Evolutionary conservation across 768 basidiomycete species (phyloP).

Genomic region (Lepiota subincarnata): DNA sequence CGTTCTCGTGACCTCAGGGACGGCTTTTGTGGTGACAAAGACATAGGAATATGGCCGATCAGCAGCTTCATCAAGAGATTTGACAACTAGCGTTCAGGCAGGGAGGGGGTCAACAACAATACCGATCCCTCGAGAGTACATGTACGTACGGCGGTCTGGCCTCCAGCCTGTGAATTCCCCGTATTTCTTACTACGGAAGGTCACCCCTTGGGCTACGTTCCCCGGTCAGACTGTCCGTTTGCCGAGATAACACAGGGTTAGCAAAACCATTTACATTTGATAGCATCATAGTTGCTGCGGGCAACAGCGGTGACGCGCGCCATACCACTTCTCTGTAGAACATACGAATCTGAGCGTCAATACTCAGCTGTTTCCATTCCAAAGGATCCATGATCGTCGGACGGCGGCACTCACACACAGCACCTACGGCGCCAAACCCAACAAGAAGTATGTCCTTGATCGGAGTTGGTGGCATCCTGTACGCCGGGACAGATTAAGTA

Average conservation of each 20-base stretch:
- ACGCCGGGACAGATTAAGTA: neutral
- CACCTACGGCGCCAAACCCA: constrained; percentile 65
- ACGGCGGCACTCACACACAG: constrained; percentile 46
- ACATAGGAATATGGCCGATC: constrained; percentile 63
- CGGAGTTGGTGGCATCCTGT: constrained; percentile 11
- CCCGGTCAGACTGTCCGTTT: neutral
- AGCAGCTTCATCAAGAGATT: constrained; percentile 53
- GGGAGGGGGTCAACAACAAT: neutral
- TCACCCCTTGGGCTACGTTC: constrained; percentile 44
- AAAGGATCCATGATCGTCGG: neutral
- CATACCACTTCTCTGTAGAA: constrained; percentile 52
- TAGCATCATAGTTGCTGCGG: constrained; percentile 59
- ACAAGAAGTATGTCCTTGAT: constrained; percentile 52
- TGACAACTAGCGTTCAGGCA: constrained; percentile 40
- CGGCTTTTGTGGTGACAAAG: constrained; percentile 63
- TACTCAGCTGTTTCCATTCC: neutral
- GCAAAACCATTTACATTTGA: constrained; percentile 35
- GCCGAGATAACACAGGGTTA: neutral
- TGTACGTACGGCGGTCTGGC: constrained; percentile 56
- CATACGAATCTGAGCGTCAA: constrained; percentile 42
- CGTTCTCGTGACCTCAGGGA: constrained; percentile 62
- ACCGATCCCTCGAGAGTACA: neutral
- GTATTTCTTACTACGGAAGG: constrained; percentile 55
- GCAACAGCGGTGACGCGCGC: constrained; percentile 71
- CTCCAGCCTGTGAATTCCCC: constrained; percentile 55